These are phyloP conservation scores for Hibiscus tridactylites DNA, from an alignment of 345 rosid genomes.

Conservation along the genomic window DNA sequence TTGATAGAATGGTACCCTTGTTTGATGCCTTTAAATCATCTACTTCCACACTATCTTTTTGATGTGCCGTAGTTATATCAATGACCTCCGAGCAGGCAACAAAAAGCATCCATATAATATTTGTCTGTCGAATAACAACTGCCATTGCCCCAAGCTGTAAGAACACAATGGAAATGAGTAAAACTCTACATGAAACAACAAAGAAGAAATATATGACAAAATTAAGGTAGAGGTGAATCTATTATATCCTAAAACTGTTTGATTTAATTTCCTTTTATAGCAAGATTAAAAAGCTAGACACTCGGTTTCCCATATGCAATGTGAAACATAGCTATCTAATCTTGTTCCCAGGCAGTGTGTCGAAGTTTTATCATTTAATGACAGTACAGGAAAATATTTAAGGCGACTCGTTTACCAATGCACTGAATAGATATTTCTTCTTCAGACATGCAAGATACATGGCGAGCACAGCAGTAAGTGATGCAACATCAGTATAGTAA, in stretches of 20 bases:
- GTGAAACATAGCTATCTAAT: not conserved
- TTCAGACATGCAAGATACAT: slow-evolving; percentile 82
- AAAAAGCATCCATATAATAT: slow-evolving; percentile 83
- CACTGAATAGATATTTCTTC: slow-evolving; percentile 62
- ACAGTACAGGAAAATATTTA: slow-evolving; percentile 2
- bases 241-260: not conserved
- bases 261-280: not conserved
- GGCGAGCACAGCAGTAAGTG: slow-evolving; percentile 71
- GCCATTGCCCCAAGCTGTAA: slow-evolving; percentile 74
- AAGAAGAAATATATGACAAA: not conserved
- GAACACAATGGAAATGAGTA: slow-evolving; percentile 12
- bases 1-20: slow-evolving; percentile 12
- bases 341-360: not conserved
- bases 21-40: slow-evolving; percentile 11
- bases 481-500: slow-evolving; percentile 92
- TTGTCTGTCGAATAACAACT: slow-evolving; percentile 68
- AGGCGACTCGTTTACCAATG: slow-evolving; percentile 48
- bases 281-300: not conserved
- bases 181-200: slow-evolving; percentile 1
- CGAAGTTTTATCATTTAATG: not conserved
- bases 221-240: not conserved
- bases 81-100: slow-evolving; percentile 73
- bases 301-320: not conserved
- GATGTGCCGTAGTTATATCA: slow-evolving; percentile 38
- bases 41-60: slow-evolving; percentile 19